Evolutionary conservation across 2,329 filamentous ascomycete species (phyloP).

Genomic region (Nemania sp.): DNA sequence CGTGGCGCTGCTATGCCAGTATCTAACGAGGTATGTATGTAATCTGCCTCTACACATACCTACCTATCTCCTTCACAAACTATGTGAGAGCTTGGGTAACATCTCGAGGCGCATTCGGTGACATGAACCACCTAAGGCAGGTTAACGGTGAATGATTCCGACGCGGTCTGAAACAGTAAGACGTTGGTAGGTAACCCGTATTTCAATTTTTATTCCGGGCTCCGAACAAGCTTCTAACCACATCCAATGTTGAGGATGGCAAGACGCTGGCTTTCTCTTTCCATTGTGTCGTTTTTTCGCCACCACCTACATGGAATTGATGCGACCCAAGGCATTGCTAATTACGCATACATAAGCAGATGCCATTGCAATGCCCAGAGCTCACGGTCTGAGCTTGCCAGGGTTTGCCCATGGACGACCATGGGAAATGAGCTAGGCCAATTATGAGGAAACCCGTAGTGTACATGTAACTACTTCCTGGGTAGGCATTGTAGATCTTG

Average conservation of each 20-base stretch:
- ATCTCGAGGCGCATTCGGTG: constrained; percentile 24
- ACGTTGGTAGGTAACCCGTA: constrained; percentile 17
- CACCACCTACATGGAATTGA: neutral
- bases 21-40: too few relatives aligned
- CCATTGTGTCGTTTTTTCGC: neutral
- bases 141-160: constrained; percentile 36
- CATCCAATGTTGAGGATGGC: neutral
- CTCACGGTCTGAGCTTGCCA: neutral
- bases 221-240: constrained; percentile 6
- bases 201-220: constrained; percentile 41
- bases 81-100: constrained; percentile 6
- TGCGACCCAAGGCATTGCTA: neutral
- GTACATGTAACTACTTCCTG: neutral
- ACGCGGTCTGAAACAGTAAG: constrained; percentile 45
- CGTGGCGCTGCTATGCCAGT: neutral
- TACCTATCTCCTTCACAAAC: too few relatives aligned
- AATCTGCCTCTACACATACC: neutral
- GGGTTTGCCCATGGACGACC: neutral
- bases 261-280: constrained; percentile 4
- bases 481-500: constrained; percentile 27
- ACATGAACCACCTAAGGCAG: constrained; percentile 4
- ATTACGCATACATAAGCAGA: neutral
- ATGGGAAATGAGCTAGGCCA: constrained; percentile 1
- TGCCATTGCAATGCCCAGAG: neutral
- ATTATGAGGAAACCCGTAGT: constrained; percentile 1